Evolutionary conservation across 148 eudicot species (phyloP).

Genomic region (Vaccinium macrocarpon): DNA sequence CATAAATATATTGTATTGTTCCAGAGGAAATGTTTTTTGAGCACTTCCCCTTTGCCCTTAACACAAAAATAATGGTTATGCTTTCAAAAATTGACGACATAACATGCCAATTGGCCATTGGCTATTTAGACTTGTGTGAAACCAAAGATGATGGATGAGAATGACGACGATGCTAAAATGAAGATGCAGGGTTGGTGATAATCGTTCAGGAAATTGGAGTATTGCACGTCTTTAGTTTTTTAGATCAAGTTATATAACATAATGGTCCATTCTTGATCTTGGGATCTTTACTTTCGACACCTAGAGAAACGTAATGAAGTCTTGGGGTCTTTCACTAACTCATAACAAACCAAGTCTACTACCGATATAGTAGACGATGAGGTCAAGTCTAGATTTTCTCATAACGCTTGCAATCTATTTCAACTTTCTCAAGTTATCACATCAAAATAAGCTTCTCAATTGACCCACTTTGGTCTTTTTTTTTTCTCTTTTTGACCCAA

Average conservation of each 20-base stretch:
- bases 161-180: slow-evolving; percentile 22
- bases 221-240: no score
- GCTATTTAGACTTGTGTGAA: slow-evolving; percentile 42
- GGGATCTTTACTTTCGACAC: background rate
- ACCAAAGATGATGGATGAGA: slow-evolving; percentile 35
- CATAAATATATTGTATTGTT: background rate
- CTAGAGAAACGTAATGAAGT: background rate
- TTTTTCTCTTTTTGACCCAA: background rate
- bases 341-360: background rate
- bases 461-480: background rate
- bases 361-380: background rate
- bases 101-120: slow-evolving; percentile 32
- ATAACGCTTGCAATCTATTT: background rate
- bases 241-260: background rate
- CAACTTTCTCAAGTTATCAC: background rate
- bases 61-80: background rate
- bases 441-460: slow-evolving; percentile 11
- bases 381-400: background rate
- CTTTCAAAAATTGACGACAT: slow-evolving; percentile 18
- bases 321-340: background rate
- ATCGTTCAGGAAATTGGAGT: background rate
- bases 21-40: background rate
- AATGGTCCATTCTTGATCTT: background rate
- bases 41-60: background rate
- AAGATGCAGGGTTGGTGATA: background rate